Base-by-base conservation (phyloP, 192 early-diverging fungal genomes). In the Rhizophagus sp. region DNA sequence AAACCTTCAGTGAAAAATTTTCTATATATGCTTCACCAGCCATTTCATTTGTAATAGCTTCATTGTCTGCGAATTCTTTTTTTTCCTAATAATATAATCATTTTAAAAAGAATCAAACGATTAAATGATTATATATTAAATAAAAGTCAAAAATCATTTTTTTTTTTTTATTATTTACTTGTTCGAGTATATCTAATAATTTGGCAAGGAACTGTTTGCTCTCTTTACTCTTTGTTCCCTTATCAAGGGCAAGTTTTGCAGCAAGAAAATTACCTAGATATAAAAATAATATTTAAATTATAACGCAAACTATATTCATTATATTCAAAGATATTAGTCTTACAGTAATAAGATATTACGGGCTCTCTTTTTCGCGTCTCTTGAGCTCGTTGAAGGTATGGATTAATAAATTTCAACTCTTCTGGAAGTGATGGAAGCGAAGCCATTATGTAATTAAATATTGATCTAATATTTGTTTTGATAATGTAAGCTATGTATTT, bases 261-360 rank as follows among this genome's bases (percentile, higher is more conserved):
- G 97, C 96, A 84, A 97, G 96, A 88, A 88, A 94, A 62, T 90
- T 89, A 69, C 91, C 94, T 94, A 86, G 25, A 10, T 33, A 7
- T 17, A 66, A n/a, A 22, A 49, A 57, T 73, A 34, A 68, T 50
- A 1, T 44, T n/a, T 44, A 44, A n/a, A 66, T 63, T 24, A 34
- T 25, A 17, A 33, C 24, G 19, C 39, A 17, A 25, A 71, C 30
- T 30, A 30, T 30, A 30, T 30, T 1, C 30, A 30, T 30, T 30
- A 30, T 30, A 30, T 30, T 30, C 30, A 12, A 25, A 63, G 33
- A 76, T 36, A 24, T 9, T 27, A 5, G 81, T 84, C 79, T 84
- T 89, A 96, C 98, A 94, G 82, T 96, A 99, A 81, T 99, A 99
- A 3, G 98, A 87, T 6, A 98, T 89, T 6, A 98, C 84, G 12